Evolutionary conservation across 2,329 filamentous ascomycete genomes (phyloP), one percentile per base, ranked within the genome.

Genomic region (Chrysoporthe austroafricana): DNA sequence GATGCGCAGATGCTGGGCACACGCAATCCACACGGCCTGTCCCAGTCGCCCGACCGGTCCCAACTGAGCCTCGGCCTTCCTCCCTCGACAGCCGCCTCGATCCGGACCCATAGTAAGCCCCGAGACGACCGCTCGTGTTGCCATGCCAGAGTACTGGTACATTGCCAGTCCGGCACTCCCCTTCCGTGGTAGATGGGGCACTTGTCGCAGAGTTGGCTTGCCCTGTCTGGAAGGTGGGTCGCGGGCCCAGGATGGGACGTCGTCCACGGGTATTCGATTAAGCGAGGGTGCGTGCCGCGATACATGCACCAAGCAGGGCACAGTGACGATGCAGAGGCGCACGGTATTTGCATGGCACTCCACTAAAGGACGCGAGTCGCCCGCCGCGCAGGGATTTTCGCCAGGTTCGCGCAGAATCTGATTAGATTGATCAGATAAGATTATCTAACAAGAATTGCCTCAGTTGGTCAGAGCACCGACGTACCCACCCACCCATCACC

Each of bases 341-440:
- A 57, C 54, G 2, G 43, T 61, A 48, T n/a, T 16, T 39, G n/a
- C 3, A 26, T 21, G 39, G 39, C 44, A 16, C 21, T 8, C 21
- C 21, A 34, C 16, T 4, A 36, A 9, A 58, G 56, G 14, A 36
- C 21, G 26, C 50, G 54, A 50, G 60, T 42, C 48, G 7, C 42
- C 1, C n/a, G n/a, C 39, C 42, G 7, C 34, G 56, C 56, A 39
- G 54, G 54, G 54, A 8, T 58, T n/a, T 36, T 0, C 6, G 6
- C 18, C 39, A 21, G 11, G 13, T 18, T 2, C 26, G 8, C 21
- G 56, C 34, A 60, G 44, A 60, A 60, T 67, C 63, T 63, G 65
- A 67, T 67, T 64, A 67, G 65, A 67, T 67, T 59, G 61, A 67
- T 67, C 65, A 52, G 65, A 67, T 62, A 67, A 67, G 65, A 64